These are phyloP conservation scores for Mucor indicus DNA, from an alignment of 371 early-diverging fungal species.

Conservation along the genomic window DNA sequence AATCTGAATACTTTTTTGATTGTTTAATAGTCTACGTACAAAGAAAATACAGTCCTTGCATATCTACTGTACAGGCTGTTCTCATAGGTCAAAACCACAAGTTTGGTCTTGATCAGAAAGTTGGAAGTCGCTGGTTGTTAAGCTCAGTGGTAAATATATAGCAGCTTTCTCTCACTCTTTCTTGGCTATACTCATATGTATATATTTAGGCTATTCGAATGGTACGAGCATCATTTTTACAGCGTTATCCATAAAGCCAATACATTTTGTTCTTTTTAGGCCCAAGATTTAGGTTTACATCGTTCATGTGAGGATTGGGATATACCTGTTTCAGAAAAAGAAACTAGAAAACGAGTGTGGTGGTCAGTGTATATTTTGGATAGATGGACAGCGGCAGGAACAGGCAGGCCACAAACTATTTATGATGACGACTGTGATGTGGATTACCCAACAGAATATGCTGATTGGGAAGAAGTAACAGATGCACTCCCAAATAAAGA, in stretches of 20 bases:
- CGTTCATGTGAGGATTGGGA: conserved; percentile 54
- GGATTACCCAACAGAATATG: conserved; percentile 37
- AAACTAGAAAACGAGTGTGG: conserved; percentile 63
- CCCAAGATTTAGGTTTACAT: conserved; percentile 66
- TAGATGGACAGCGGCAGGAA: conserved; percentile 49
- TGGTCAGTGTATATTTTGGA: conserved; percentile 65
- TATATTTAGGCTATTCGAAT: conserved; percentile 5
- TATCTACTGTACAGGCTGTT: conserved; percentile 42
- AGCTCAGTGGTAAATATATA: conserved; percentile 35
- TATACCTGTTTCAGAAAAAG: conserved; percentile 52
- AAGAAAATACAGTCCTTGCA: conserved; percentile 31
- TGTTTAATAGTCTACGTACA: conserved; percentile 30
- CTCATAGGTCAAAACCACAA: conserved; percentile 41
- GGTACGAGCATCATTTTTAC: too few relatives aligned
- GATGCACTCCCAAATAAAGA: conserved; percentile 10
- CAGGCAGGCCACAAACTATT: conserved; percentile 53
- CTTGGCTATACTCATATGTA: neutral
- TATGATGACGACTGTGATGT: conserved; percentile 53
- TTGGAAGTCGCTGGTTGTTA: conserved; percentile 38
- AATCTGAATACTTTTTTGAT: conserved; percentile 43
- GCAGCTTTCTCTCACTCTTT: too few relatives aligned
- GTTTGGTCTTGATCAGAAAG: conserved; percentile 37
- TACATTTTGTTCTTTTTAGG: conserved; percentile 9
- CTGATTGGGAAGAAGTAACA: conserved; percentile 45
- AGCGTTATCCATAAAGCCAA: too few relatives aligned